These are phyloP conservation scores for Talaromyces wortmannii DNA, from an alignment of 495 filamentous ascomycete genomes.

Conservation along the genomic window DNA sequence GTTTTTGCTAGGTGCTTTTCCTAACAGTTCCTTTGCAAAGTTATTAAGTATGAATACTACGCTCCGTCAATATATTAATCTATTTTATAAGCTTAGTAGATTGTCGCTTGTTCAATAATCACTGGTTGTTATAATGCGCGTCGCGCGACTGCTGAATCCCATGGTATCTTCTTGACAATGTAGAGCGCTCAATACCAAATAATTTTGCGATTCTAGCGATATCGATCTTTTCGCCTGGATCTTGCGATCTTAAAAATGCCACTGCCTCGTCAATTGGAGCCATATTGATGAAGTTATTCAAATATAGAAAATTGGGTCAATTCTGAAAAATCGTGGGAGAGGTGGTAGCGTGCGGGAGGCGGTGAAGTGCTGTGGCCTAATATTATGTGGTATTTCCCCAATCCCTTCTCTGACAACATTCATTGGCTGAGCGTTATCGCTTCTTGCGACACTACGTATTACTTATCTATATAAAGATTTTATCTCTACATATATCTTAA, in stretches of 20 bases:
- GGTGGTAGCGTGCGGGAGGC: too few species aligned
- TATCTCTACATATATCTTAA: too few species aligned
- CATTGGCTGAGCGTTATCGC: too few species aligned
- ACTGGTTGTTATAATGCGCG: neutral
- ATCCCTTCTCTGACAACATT: too few species aligned
- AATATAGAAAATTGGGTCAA: too few species aligned
- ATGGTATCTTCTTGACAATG: neutral
- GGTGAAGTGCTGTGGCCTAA: too few species aligned
- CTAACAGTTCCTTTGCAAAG: neutral
- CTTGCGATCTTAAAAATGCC: neutral
- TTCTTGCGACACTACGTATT: too few species aligned
- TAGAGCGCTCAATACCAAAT: neutral
- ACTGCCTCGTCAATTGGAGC: neutral
- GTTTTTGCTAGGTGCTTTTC: neutral
- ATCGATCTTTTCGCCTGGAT: neutral
- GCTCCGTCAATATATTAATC: neutral
- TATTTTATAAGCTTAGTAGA: neutral
- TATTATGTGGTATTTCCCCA: too few species aligned
- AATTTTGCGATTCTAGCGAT: neutral
- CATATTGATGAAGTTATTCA: neutral
- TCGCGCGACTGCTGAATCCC: neutral
- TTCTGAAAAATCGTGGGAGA: too few species aligned
- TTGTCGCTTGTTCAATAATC: neutral
- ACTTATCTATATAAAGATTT: too few species aligned
- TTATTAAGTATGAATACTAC: neutral